Conservation (phyloP, 108 stramenopile species). For the Conticribra weissflogii region DNA sequence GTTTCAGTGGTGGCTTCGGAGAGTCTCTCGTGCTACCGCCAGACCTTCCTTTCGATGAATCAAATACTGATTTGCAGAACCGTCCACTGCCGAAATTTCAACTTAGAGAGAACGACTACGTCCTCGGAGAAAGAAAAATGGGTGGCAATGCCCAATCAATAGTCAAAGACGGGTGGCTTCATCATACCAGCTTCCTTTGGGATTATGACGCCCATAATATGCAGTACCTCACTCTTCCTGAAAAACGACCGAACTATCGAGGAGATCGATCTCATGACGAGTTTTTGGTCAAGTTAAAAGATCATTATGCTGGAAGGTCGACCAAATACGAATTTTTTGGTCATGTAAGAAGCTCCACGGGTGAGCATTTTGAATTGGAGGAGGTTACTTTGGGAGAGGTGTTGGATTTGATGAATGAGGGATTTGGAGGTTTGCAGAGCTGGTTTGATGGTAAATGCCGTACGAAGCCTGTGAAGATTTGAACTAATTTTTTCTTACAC, state of each 20-base stretch:
- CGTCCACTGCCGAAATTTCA: slow-evolving; percentile 33
- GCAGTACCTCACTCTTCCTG: slow-evolving; percentile 82
- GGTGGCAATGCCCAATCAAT: slow-evolving; percentile 97
- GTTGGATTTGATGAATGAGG: slow-evolving; percentile 50
- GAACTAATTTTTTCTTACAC: neutral
- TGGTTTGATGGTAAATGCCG: slow-evolving; percentile 70
- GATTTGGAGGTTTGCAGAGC: slow-evolving; percentile 61
- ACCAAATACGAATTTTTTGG: slow-evolving; percentile 50
- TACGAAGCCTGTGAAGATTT: slow-evolving; percentile 47
- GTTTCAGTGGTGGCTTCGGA: slow-evolving; percentile 41
- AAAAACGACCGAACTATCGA: slow-evolving; percentile 91
- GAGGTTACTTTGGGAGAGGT: slow-evolving; percentile 42
- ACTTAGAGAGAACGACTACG: slow-evolving; percentile 91
- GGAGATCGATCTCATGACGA: slow-evolving; percentile 80
- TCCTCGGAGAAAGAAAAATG: slow-evolving; percentile 85
- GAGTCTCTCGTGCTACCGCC: slow-evolving; percentile 22
- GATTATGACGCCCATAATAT: slow-evolving; percentile 78
- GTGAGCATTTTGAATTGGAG: slow-evolving; percentile 22
- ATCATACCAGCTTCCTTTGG: slow-evolving; percentile 96
- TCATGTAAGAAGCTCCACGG: slow-evolving; percentile 37
- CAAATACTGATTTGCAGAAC: neutral
- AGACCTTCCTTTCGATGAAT: neutral
- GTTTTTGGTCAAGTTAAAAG: slow-evolving; percentile 79
- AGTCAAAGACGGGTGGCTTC: slow-evolving; percentile 82
- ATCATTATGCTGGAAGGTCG: slow-evolving; percentile 48